Conservation (phyloP, 768 basidiomycete genomes). For the Pholiota conissans region DNA sequence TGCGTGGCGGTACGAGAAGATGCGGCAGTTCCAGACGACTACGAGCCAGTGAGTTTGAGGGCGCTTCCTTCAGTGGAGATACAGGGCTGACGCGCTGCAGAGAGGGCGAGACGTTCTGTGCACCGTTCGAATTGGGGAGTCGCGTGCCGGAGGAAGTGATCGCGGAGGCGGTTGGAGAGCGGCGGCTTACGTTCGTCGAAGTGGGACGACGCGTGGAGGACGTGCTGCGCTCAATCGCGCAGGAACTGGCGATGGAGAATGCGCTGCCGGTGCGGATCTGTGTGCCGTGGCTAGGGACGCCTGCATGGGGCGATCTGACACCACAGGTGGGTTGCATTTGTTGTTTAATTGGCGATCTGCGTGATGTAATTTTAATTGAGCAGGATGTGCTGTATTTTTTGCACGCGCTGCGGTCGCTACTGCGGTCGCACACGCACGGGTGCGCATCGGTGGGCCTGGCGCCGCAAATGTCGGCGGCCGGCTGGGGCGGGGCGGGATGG, state of each 20-base stretch:
- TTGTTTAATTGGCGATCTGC: neutral
- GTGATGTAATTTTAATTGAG: constrained; percentile 6
- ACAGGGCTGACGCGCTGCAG: constrained; percentile 27
- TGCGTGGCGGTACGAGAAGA: constrained; percentile 95
- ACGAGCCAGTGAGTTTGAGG: constrained; percentile 31
- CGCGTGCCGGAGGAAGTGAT: constrained; percentile 55
- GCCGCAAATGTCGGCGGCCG: constrained; percentile 57
- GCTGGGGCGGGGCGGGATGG: constrained; percentile 70
- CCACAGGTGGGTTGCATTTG: constrained; percentile 44
- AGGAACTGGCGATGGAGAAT: constrained; percentile 19
- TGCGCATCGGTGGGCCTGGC: constrained; percentile 72
- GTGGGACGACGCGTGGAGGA: constrained; percentile 8
- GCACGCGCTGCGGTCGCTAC: constrained; percentile 57
- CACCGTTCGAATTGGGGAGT: constrained; percentile 70
- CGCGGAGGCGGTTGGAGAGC: constrained; percentile 37
- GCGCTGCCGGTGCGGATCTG: constrained; percentile 55
- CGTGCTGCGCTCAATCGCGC: constrained; percentile 19
- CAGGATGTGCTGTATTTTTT: constrained; percentile 77
- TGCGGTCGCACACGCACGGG: constrained; percentile 56
- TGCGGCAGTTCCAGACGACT: constrained; percentile 92
- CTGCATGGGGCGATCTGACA: constrained; percentile 66
- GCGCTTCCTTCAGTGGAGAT: neutral
- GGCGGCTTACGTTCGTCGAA: constrained; percentile 21
- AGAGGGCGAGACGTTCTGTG: constrained; percentile 62
- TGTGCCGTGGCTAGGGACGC: constrained; percentile 60